A percentile compares a stretch with the other conserved stretches of the same genome.
Conservation (phyloP, 2,329 filamentous ascomycete genomes). For the Verticillium klebahnii region DNA sequence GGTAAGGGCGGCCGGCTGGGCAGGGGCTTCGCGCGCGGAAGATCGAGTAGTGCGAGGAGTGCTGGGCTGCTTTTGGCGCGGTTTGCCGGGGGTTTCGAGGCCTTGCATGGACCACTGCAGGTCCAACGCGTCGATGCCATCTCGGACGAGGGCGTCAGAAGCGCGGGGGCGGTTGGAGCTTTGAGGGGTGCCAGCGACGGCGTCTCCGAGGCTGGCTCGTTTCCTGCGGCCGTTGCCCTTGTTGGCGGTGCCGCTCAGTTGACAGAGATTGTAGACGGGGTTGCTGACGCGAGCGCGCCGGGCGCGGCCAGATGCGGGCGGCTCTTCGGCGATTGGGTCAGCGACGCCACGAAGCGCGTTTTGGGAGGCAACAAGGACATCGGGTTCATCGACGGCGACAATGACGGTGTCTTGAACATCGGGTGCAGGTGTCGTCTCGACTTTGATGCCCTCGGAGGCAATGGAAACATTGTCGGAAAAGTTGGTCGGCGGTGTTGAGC, state of each 20-base stretch:
- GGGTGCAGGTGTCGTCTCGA: slow-evolving; percentile 19
- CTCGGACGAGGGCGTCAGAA: slow-evolving; percentile 22
- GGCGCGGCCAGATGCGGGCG: slow-evolving; percentile 37
- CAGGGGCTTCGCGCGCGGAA: slow-evolving; percentile 39
- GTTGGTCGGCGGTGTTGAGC: slow-evolving; percentile 64
- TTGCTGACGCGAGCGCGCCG: slow-evolving; percentile 51
- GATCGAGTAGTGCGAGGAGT: slow-evolving; percentile 31
- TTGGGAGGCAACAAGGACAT: not conserved
- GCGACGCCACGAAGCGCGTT: slow-evolving; percentile 20
- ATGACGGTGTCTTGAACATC: slow-evolving; percentile 10
- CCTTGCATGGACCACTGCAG: slow-evolving; percentile 36
- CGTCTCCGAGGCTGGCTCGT: slow-evolving; percentile 47
- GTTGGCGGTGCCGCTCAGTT: slow-evolving; percentile 56
- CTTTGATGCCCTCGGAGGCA: slow-evolving; percentile 37
- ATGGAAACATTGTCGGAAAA: slow-evolving; percentile 58
- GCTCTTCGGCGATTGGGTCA: slow-evolving; percentile 14
- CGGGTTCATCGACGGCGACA: slow-evolving; percentile 19
- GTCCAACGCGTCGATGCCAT: slow-evolving; percentile 42
- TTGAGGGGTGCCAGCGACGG: slow-evolving; percentile 27
- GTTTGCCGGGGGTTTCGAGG: slow-evolving; percentile 26
- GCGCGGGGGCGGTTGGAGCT: slow-evolving; percentile 4
- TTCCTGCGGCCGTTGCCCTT: slow-evolving; percentile 41
- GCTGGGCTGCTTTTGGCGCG: slow-evolving; percentile 26
- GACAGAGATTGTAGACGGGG: slow-evolving; percentile 63
- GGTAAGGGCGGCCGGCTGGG: slow-evolving; percentile 31